Evolutionary conservation across 2,329 filamentous ascomycete genomes (phyloP).

Genomic region (Proliferodiscus dingleyae): DNA sequence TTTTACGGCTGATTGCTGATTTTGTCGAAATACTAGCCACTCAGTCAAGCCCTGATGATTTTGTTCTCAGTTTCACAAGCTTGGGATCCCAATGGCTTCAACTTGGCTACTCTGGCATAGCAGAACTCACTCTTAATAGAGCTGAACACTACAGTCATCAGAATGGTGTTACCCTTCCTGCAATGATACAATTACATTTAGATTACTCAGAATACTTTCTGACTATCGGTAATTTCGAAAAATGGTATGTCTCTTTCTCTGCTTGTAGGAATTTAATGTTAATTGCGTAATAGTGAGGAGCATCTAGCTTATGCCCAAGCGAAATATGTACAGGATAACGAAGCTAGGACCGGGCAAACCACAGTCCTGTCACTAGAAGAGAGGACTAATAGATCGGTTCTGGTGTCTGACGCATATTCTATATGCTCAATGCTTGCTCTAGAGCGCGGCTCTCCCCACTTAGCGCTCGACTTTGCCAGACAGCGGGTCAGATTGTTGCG

Average conservation of each 20-base stretch:
- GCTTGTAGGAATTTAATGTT: not conserved
- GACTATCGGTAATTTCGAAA: constrained; percentile 58
- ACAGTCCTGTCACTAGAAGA: constrained; percentile 17
- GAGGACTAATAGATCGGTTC: constrained; percentile 23
- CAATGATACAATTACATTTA: constrained; percentile 57
- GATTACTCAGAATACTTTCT: constrained; percentile 71
- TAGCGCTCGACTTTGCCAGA: constrained; percentile 53
- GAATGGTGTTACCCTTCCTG: constrained; percentile 38
- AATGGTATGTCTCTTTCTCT: constrained; percentile 43
- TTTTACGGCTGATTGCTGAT: constrained; percentile 44
- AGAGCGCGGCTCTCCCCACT: constrained; percentile 48
- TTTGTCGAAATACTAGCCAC: constrained; percentile 41
- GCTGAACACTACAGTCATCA: constrained; percentile 46
- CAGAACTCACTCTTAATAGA: constrained; percentile 51
- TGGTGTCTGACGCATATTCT: constrained; percentile 34
- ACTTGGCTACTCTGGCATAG: constrained; percentile 56
- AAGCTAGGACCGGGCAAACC: constrained; percentile 12
- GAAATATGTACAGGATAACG: constrained; percentile 23
- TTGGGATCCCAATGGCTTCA: constrained; percentile 52
- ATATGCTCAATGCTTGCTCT: constrained; percentile 33
- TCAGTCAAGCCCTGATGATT: constrained; percentile 35
- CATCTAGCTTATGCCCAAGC: constrained; percentile 25
- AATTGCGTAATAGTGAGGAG: constrained; percentile 23
- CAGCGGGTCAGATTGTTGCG: constrained; percentile 47
- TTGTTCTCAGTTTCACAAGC: constrained; percentile 35